Percentiles rank a stretch among this genome's conserved stretches.
Conservation (phyloP, 257 asterid genomes). For the Verbascum thapsus region DNA sequence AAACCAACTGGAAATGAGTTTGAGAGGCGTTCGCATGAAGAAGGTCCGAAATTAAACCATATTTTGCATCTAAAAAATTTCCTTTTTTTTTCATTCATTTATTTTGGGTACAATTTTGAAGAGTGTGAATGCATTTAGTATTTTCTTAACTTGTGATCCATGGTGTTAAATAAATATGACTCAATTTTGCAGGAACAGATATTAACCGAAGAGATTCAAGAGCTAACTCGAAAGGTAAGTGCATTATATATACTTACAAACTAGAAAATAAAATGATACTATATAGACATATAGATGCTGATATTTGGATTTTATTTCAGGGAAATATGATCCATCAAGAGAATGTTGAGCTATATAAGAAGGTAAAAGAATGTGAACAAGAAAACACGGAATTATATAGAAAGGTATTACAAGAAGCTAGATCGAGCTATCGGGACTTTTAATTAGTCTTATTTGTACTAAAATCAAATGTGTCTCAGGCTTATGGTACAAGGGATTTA, state of each 20-base stretch:
- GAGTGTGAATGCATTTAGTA: too few relatives aligned
- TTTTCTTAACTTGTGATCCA: too few relatives aligned
- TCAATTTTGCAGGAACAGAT: conserved; percentile 55
- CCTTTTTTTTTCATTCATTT: background rate
- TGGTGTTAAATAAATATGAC: too few relatives aligned
- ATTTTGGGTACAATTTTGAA: too few relatives aligned
- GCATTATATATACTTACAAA: background rate
- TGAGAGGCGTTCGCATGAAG: conserved; percentile 59
- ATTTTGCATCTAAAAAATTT: too few relatives aligned
- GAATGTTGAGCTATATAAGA: conserved; percentile 78
- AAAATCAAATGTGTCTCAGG: conserved; percentile 41
- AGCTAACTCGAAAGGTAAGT: conserved; percentile 65
- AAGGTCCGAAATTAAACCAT: conserved; percentile 52
- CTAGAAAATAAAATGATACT: background rate
- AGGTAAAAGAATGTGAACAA: conserved; percentile 64
- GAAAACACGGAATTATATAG: conserved; percentile 47
- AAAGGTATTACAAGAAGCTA: conserved; percentile 38
- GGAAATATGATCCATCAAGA: conserved; percentile 69
- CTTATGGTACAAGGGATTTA: conserved; percentile 47
- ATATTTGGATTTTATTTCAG: conserved; percentile 54
- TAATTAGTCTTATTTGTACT: too few relatives aligned
- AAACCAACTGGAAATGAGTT: conserved; percentile 69
- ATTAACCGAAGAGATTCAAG: conserved; percentile 62
- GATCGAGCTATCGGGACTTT: background rate
- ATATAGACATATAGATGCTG: too few relatives aligned